Percentiles rank a stretch among this genome's conserved stretches.
phyloP scores from a whole-genome alignment of 2,329 filamentous ascomycete genomes.

The Clathrospora elynae region DNA sequence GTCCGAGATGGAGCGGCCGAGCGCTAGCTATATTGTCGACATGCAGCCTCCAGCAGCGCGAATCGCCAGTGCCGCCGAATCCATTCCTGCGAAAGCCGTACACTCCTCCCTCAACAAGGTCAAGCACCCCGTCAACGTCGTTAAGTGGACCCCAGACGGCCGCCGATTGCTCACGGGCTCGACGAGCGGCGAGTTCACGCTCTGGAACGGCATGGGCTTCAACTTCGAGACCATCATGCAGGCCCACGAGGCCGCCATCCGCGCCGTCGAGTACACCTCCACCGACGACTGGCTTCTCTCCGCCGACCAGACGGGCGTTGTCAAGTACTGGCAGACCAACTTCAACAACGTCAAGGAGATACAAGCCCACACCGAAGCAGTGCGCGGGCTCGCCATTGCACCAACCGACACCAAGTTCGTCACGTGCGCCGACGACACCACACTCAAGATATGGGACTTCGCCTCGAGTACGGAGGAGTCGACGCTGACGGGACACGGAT shows the following conservation, averaged over 20 bases:
- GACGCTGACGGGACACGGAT: constrained; percentile 88
- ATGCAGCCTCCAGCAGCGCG: constrained; percentile 85
- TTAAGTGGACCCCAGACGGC: constrained; percentile 96
- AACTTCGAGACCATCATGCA: constrained; percentile 99
- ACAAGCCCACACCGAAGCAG: constrained; percentile 85
- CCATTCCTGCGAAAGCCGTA: constrained; percentile 90
- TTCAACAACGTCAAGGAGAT: constrained; percentile 99
- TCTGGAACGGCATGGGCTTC: constrained; percentile 99
- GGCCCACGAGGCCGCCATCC: constrained; percentile 87
- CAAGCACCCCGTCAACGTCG: constrained; percentile 95
- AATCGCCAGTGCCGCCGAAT: constrained; percentile 75
- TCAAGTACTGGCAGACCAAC: constrained; percentile 99
- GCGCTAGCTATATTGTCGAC: constrained; percentile 87
- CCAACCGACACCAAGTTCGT: constrained; percentile 96
- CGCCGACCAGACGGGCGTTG: constrained; percentile 88
- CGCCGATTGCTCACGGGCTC: constrained; percentile 89
- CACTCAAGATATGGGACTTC: constrained; percentile 95
- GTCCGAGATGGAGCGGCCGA: constrained; percentile 82
- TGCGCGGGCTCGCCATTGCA: constrained; percentile 89
- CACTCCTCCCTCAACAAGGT: constrained; percentile 99
- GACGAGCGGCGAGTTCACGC: constrained; percentile 94
- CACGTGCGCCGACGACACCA: constrained; percentile 91
- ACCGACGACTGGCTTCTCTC: constrained; percentile 97
- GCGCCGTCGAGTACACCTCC: constrained; percentile 85
- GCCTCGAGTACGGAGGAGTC: constrained; percentile 82